phyloP scores from a whole-genome alignment of 768 basidiomycete species.

The Leccinum disarticulatum region DNA sequence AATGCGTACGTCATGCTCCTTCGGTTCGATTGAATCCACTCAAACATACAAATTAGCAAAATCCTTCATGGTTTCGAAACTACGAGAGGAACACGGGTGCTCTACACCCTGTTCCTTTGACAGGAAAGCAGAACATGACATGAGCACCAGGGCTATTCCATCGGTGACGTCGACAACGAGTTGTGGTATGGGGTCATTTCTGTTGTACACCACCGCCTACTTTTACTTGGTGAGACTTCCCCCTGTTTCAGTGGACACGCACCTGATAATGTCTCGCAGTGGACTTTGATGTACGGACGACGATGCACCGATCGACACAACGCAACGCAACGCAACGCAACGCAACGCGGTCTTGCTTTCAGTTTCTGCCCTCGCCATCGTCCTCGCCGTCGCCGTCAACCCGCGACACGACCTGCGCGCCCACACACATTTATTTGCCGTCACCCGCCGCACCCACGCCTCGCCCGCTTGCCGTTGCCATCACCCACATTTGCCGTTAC shows the following conservation, averaged over 20 bases:
- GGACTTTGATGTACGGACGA: not conserved
- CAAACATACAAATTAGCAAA: not conserved
- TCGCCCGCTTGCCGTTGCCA: no score
- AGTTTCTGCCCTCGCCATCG: no score
- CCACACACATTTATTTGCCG: no score
- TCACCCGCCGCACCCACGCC: no score
- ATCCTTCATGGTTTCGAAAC: constrained; percentile 1
- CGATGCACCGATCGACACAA: no score
- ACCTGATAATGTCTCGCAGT: not conserved
- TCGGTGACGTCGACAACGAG: not conserved
- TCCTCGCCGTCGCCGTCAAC: no score
- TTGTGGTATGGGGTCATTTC: constrained; percentile 15
- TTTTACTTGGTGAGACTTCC: not conserved
- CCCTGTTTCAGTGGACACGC: not conserved
- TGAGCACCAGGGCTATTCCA: not conserved
- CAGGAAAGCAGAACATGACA: not conserved
- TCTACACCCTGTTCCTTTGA: not conserved
- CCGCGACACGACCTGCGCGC: no score
- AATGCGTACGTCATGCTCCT: constrained; percentile 8
- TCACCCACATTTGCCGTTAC: no score
- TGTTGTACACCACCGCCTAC: not conserved
- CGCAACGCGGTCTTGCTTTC: no score
- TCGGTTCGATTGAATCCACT: not conserved
- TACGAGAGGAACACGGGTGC: constrained; percentile 6
- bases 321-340: no score